Evolutionary conservation across 345 rosid species (phyloP).

Genomic region (Lumnitzera racemosa): DNA sequence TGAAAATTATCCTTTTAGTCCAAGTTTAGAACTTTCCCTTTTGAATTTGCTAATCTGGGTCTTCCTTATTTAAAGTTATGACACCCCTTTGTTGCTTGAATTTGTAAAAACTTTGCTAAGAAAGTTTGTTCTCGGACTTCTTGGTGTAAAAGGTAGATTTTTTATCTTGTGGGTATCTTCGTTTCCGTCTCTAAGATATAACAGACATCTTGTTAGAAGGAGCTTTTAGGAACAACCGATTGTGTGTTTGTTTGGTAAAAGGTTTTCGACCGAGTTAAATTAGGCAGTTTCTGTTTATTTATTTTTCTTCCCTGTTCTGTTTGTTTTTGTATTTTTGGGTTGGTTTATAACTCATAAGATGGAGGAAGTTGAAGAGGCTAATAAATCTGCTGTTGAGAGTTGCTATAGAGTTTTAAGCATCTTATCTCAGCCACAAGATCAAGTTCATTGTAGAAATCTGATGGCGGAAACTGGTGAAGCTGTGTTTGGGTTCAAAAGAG

Average conservation of each 20-base stretch:
- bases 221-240: slow-evolving; percentile 9
- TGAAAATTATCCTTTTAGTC: slow-evolving; percentile 3
- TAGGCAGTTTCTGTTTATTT: slow-evolving; percentile 19
- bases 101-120: slow-evolving; percentile 10
- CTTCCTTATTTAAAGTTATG: not conserved
- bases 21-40: no score
- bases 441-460: slow-evolving; percentile 44
- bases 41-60: not conserved
- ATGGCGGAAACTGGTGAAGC: slow-evolving; percentile 76
- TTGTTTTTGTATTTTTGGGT: not conserved
- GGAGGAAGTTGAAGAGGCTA: slow-evolving; percentile 93
- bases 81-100: not conserved
- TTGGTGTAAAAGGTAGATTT: slow-evolving; percentile 21
- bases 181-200: slow-evolving; percentile 13
- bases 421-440: slow-evolving; percentile 53
- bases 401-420: slow-evolving; percentile 70
- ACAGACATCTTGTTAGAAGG: slow-evolving; percentile 5
- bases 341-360: slow-evolving; percentile 17
- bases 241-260: slow-evolving; percentile 20
- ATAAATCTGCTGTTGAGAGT: slow-evolving; percentile 78
- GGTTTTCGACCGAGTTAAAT: slow-evolving; percentile 10
- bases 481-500: slow-evolving; percentile 81
- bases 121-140: slow-evolving; percentile 4
- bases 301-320: no score
- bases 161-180: slow-evolving; percentile 23